Evolutionary conservation across 2,329 filamentous ascomycete genomes (phyloP).

Genomic region (Purpureocillium lavendulum): DNA sequence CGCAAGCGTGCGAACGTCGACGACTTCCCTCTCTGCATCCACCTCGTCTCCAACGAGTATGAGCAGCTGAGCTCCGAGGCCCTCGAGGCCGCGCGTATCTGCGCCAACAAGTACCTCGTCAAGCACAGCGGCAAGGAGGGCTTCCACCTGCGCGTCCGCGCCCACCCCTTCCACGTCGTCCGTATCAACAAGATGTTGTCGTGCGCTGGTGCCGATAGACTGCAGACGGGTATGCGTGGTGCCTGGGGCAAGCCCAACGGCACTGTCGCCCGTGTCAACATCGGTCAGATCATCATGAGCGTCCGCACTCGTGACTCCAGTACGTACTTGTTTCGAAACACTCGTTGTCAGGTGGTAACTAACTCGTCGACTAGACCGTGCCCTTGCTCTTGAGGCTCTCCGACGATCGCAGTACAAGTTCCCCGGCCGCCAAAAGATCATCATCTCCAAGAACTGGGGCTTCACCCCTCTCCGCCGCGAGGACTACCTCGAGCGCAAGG

Average conservation of each 20-base stretch:
- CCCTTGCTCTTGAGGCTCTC: conserved; percentile 93
- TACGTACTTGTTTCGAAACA: conserved; percentile 44
- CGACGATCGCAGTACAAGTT: conserved; percentile 99
- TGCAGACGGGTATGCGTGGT: conserved; percentile 99
- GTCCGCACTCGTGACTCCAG: conserved; percentile 92
- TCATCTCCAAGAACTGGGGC: conserved; percentile 99
- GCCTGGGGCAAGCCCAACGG: conserved; percentile 99
- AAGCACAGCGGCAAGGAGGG: conserved; percentile 64
- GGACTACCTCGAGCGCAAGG: conserved; percentile 94
- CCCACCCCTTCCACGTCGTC: conserved; percentile 99
- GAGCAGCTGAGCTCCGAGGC: conserved; percentile 99
- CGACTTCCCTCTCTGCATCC: conserved; percentile 98
- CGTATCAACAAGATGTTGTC: conserved; percentile 99
- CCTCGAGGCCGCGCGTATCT: conserved; percentile 99
- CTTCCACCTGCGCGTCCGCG: conserved; percentile 72
- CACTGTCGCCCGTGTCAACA: conserved; percentile 98
- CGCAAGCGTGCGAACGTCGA: conserved; percentile 98
- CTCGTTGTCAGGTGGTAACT: conserved; percentile 11
- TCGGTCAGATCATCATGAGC: conserved; percentile 97
- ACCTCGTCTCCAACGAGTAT: conserved; percentile 99
- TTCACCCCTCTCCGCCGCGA: conserved; percentile 98
- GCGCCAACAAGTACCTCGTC: conserved; percentile 96
- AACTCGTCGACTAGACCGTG: conserved; percentile 54
- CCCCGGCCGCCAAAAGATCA: conserved; percentile 99
- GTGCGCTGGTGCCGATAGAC: conserved; percentile 99